A percentile compares a stretch with the other conserved stretches of the same genome.
These are phyloP conservation scores for Elaeagnus macrophylla DNA, from an alignment of 306 rosid genomes.

Conservation along the genomic window DNA sequence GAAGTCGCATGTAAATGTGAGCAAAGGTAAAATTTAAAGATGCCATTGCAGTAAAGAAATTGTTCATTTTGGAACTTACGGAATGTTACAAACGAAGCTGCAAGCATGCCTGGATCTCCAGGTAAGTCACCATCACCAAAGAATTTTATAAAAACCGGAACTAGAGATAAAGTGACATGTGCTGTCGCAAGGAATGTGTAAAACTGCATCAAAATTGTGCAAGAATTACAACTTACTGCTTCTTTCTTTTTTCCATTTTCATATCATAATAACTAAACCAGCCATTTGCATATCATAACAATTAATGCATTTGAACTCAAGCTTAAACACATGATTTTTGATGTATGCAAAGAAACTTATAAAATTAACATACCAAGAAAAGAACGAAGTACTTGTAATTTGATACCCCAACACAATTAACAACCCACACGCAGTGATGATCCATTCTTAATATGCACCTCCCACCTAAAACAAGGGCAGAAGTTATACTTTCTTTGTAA, in stretches of 20 bases:
- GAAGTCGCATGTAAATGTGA: constrained; percentile 1
- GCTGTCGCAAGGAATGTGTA: constrained; percentile 68
- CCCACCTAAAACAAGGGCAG: constrained; percentile 43
- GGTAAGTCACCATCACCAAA: constrained; percentile 51
- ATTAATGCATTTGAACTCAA: too few relatives aligned
- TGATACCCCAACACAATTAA: constrained; percentile 70
- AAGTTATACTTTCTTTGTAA: constrained; percentile 3
- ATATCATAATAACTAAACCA: too few relatives aligned
- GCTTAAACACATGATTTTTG: background rate
- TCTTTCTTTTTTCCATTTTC: too few relatives aligned
- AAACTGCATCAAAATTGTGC: constrained; percentile 40
- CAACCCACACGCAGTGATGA: constrained; percentile 83
- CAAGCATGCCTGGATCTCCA: constrained; percentile 44
- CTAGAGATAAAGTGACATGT: constrained; percentile 48
- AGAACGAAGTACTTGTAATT: constrained; percentile 73
- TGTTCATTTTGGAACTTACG: constrained; percentile 36
- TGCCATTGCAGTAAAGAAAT: background rate
- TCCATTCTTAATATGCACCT: constrained; percentile 78
- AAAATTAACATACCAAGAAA: constrained; percentile 47
- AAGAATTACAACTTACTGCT: constrained; percentile 4
- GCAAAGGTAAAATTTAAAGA: constrained; percentile 6
- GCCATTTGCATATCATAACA: too few relatives aligned
- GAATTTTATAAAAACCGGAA: constrained; percentile 51
- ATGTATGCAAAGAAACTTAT: constrained; percentile 1
- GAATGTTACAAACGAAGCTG: constrained; percentile 56